Percentiles rank a stretch among this genome's conserved stretches.
Evolutionary conservation across 768 basidiomycete genomes (phyloP).

Genomic region (Gloeostereum incarnatum): DNA sequence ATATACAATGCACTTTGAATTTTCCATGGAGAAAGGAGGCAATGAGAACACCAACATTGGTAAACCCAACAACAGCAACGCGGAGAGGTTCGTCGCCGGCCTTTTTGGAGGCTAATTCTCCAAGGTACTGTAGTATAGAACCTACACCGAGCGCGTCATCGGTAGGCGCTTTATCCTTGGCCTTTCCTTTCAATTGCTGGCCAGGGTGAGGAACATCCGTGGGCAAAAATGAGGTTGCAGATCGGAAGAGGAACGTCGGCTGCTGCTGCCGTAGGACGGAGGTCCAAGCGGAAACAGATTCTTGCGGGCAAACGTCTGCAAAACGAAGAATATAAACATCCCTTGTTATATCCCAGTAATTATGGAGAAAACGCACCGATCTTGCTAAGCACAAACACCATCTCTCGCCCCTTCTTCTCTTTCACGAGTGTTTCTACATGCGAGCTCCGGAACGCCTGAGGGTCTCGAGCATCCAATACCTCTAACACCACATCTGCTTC

Average conservation of each 20-base stretch:
- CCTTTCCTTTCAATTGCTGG: constrained; percentile 34
- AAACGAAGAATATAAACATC: constrained; percentile 1
- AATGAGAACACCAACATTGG: constrained; percentile 49
- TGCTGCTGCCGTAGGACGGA: constrained; percentile 46
- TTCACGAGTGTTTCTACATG: constrained; percentile 48
- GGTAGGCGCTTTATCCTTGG: constrained; percentile 25
- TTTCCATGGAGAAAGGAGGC: not conserved
- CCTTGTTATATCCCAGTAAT: not conserved
- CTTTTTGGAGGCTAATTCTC: constrained; percentile 37
- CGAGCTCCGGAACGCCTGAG: constrained; percentile 56
- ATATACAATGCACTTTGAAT: constrained; percentile 6
- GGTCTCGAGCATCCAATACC: constrained; percentile 82
- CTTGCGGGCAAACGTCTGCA: constrained; percentile 72
- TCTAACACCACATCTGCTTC: constrained; percentile 72
- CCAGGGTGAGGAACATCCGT: constrained; percentile 13
- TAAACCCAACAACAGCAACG: constrained; percentile 76
- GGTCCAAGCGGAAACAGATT: constrained; percentile 66
- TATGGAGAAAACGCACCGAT: constrained; percentile 49
- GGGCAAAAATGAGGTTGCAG: constrained; percentile 60
- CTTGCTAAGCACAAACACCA: constrained; percentile 77
- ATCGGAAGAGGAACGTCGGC: constrained; percentile 65
- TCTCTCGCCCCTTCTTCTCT: constrained; percentile 30
- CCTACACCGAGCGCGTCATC: constrained; percentile 59
- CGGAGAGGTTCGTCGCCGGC: constrained; percentile 39
- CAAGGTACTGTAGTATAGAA: constrained; percentile 38